Base-by-base conservation (phyloP, 2,329 filamentous ascomycete species). In the Verticillium albo-atrum region DNA sequence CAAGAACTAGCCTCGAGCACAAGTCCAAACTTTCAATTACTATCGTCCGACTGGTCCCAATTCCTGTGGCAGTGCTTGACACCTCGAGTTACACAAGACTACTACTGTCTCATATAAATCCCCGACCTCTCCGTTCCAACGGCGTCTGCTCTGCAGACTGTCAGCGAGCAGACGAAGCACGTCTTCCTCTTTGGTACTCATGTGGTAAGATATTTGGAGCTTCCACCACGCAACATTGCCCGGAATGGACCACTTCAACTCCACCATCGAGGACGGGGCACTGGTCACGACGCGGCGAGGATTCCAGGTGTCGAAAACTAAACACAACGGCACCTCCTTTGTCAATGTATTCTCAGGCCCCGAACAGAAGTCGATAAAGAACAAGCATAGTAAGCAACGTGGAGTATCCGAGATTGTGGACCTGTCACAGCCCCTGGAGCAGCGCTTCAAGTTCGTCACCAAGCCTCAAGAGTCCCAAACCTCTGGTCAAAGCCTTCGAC, bases 221-320 rank as follows among this genome's bases (percentile, higher is more conserved):
- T 23, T 9, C n/a, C 20, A 50, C 6, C 10, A 20, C 20, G 17
- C n/a, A 50, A 5, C 10, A 23, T 20, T 12, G 20, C 42, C 1
- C 17, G 14, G 25, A 17, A 77, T 76, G 74, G 73, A 76, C 60
- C 72, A 77, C 62, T 74, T 74, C 67, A 74, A 69, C 9, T 50
- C 17, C 42, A 75, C 74, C 4, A 63, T 76, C 34, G 68, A 69
- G 58, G 69, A 71, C 60, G 74, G 74, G 26, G 68, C 71, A 42
- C 64, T 77, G 47, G 70, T 76, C 55, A 72, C 73, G 35, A 76
- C 73, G 0, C 68, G 73, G 27, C 69, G 73, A 32, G 75, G 75
- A 9, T 66, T 77, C 52, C 72, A 75, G 61, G 73, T 77, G 14
- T 74, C 74, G 25, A 74, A 74, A 62, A 70, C 75, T 58, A 75